Base-by-base conservation (phyloP, 1,284 basidiomycete species). In the Sanguinoderma infundibulare region DNA sequence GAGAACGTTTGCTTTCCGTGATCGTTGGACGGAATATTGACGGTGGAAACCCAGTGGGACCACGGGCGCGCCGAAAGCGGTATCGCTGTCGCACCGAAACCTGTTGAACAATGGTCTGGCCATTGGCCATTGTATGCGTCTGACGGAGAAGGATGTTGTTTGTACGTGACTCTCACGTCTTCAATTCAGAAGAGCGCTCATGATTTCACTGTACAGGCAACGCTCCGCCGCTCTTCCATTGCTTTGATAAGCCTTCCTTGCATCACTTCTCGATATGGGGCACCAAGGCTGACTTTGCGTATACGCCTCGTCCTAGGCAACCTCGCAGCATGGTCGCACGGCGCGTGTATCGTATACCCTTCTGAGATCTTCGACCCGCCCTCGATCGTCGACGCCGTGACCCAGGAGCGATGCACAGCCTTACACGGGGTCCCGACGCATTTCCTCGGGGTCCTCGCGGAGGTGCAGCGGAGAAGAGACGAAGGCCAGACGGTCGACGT, bases 371-470 rank as follows among this genome's bases (percentile, higher is more conserved):
- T 84, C 70, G 77, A 91, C 67, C 86, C 92, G 0, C 74, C 75
- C 39, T 78, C 85, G 10, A 86, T 90, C 59, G 85, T 92, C 42
- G 83, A 92, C 59, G 83, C 92, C 0, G 75, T 94, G 15, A 73
- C 81, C 7, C 77, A 82, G 35, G 91, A 94, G 67, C 77, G 77
- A 58, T 93, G 91, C 61, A 94, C 92, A 0, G 90, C 89, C 0
- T 75, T 95, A 54, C 91, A 95, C 68, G 93, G 92, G 8, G 93
- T 95, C 1, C 92, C 93, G 0, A 93, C 92, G 0, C 92, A 94
- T 71, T 94, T 94, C 74, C 79, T 92, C 5, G 91, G 87, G 4
- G 82, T 94, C 1, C 77, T 95, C 20, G 74, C 82, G 0, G 90
- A 91, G 72, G 78, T 92, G 3, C 83, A 87, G 61, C 81, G 78